Base-by-base conservation (phyloP, 2,329 filamentous ascomycete genomes). In the Colletotrichum brevisporum region DNA sequence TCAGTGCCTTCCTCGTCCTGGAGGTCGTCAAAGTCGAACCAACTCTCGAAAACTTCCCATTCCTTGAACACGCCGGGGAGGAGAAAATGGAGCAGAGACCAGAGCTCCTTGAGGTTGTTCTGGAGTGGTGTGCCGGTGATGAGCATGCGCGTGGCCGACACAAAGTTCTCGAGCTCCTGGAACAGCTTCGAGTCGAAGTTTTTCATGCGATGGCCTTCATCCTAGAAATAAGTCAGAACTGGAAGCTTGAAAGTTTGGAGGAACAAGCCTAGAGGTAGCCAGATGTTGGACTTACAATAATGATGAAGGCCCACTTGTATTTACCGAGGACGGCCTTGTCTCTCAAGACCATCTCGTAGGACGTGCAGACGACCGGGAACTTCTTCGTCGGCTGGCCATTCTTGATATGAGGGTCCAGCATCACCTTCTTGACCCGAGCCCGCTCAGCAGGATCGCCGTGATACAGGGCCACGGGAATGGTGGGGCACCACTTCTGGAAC, bases 171-270 rank as follows among this genome's bases (percentile, higher is more conserved):
- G 0, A 99, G 83, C 73, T 97, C 94, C 55, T 94, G 92, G 71
- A 98, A 97, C 0, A 99, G 85, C 67, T 94, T 93, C 36, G 95
- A 97, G 57, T 98, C 95, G 71, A 97, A 92, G 72, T 99, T 99
- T 83, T 99, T 99, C 86, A 99, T 91, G 1, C 96, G 92, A 77
- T 99, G 96, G 0, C 96, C 96, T 81, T 99, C 96, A 74, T 99
- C 95, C 90, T 93, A 43, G 10, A 52, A 13, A 9, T 5, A 6
- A 47, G 43, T 77, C 41, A 78, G 63, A 16, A 26, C n/a, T 5
- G 1, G 26, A 8, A 15, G 9, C 16, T 2, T 16, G n/a, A 13
- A n/a, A 26, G 41, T 47, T 6, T 52, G 12, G 10, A 16, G 1
- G 4, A 10, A 24, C 24, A 18, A 24, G 47, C 18, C n/a, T 3